Base-by-base conservation (phyloP, 768 basidiomycete species). In the Calocera cornea region DNA sequence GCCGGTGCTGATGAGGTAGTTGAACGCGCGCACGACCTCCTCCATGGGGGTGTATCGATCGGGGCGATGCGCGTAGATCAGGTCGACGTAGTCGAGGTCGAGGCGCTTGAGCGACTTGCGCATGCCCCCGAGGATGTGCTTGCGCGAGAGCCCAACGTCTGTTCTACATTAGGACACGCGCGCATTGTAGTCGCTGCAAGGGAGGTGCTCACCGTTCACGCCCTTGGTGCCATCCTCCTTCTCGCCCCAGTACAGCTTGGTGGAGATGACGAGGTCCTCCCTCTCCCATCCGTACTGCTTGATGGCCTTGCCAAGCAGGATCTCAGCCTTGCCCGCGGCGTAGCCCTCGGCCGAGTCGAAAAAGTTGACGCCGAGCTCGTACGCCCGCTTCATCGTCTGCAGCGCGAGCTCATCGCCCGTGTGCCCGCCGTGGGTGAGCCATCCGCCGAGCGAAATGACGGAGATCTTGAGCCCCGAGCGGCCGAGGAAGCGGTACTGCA, bases 21-120 rank as follows among this genome's bases (percentile, higher is more conserved):
- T 90, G 80, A 92, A 91, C 0, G 88, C 88, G 50, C 90, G 83
- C 47, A 92, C 89, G 64, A 85, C 79, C 74, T 92, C 90, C 74
- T 90, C 88, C 83, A 80, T 75, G 0, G 79, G 79, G 0, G 74
- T 60, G 31, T 60, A 71, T 40, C 71, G 70, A 74, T 88, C 87
- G n/a, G 81, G 79, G 31, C 88, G 82, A 74, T 92, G 89, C 11
- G 88, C 88, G 71, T 90, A 76, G 83, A 80, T 73, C 65, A 88
- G 81, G 71, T 88, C 87, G 44, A 88, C 87, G 72, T 91, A 91
- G 71, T 89, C 87, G 71, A 90, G 77, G 41, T 84, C 82, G 3
- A 92, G 81, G 16, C 89, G 84, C 74, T 83, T 80, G 19, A 92
- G 80, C 29, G 80, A 83, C 49, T 83, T 85, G 73, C 85, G 79